phyloP scores from a whole-genome alignment of 2,329 filamentous ascomycete genomes.

The Graphiopsis chlorocephala region DNA sequence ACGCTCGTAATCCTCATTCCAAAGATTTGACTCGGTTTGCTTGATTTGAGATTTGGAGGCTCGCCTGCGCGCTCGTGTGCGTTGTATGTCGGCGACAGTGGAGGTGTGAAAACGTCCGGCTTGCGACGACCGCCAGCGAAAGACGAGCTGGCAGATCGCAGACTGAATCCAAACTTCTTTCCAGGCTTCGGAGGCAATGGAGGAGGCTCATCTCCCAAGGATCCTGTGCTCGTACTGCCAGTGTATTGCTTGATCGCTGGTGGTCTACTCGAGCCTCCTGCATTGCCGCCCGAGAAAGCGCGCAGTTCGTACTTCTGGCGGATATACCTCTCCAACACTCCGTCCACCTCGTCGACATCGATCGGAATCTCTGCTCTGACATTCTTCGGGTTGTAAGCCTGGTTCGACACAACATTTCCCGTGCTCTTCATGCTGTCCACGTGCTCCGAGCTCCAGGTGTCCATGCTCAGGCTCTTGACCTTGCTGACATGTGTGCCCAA shows the following conservation, averaged over 20 bases:
- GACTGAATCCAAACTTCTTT: conserved; percentile 60
- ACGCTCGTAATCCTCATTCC: conserved; percentile 51
- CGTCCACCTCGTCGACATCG: conserved; percentile 88
- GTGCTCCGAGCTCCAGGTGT: conserved; percentile 93
- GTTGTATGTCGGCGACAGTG: conserved; percentile 34
- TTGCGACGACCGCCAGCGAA: conserved; percentile 60
- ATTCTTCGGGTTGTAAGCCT: conserved; percentile 82
- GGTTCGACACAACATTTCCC: conserved; percentile 83
- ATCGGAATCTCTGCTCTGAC: conserved; percentile 79
- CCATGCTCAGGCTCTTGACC: conserved; percentile 98
- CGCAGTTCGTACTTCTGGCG: conserved; percentile 84
- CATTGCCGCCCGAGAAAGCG: conserved; percentile 44
- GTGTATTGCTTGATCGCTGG: conserved; percentile 51
- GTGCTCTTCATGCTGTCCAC: conserved; percentile 97
- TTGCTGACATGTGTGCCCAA: conserved; percentile 97
- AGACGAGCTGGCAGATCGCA: conserved; percentile 68
- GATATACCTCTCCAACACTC: conserved; percentile 93
- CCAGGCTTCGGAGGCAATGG: conserved; percentile 60
- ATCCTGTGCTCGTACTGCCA: conserved; percentile 51
- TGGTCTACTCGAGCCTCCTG: conserved; percentile 25
- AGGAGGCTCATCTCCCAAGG: conserved; percentile 53
- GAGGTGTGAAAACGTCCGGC: conserved; percentile 37
- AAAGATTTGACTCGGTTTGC: conserved; percentile 53
- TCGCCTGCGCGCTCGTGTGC: conserved; percentile 26
- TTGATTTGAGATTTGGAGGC: conserved; percentile 37